Percentiles rank a stretch among this genome's conserved stretches.
Conservation (phyloP, 495 filamentous ascomycete species). For the Chaetomidium leptoderma region DNA sequence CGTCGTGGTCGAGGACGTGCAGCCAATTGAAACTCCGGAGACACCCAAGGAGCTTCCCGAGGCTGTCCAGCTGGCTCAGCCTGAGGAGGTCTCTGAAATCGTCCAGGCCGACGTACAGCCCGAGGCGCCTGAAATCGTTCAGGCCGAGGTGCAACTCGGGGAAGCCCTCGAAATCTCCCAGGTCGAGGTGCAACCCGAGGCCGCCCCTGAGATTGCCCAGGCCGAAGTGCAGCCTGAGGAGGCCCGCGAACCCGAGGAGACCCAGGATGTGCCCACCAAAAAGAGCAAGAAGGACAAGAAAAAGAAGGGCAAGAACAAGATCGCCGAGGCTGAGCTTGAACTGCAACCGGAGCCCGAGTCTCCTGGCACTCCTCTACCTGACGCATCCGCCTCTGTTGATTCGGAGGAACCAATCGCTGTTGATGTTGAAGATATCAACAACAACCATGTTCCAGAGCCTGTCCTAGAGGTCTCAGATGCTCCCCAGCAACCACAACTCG, state of each 20-base stretch:
- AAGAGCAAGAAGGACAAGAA: conserved; percentile 18
- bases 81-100: not conserved
- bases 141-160: not conserved
- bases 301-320: conserved; percentile 26
- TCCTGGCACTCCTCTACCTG: not conserved
- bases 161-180: conserved; percentile 8
- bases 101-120: not conserved
- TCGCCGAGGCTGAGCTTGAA: conserved; percentile 20
- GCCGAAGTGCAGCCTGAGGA: conserved; percentile 14
- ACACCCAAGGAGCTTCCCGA: not conserved
- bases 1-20: not conserved
- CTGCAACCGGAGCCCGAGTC: conserved; percentile 12
- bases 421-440: not conserved
- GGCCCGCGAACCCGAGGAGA: not conserved
- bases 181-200: not conserved
- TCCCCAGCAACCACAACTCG: not conserved
- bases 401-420: not conserved
- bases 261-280: not conserved
- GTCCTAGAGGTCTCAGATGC: not conserved
- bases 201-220: too few relatives aligned
- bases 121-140: not conserved
- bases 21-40: not conserved
- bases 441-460: not conserved
- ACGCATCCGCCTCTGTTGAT: not conserved
- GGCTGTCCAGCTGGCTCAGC: conserved; percentile 18